A percentile compares a stretch with the other conserved stretches of the same genome.
These are phyloP conservation scores for Colletotrichum sojae DNA, from an alignment of 2,329 filamentous ascomycete species.

Conservation along the genomic window DNA sequence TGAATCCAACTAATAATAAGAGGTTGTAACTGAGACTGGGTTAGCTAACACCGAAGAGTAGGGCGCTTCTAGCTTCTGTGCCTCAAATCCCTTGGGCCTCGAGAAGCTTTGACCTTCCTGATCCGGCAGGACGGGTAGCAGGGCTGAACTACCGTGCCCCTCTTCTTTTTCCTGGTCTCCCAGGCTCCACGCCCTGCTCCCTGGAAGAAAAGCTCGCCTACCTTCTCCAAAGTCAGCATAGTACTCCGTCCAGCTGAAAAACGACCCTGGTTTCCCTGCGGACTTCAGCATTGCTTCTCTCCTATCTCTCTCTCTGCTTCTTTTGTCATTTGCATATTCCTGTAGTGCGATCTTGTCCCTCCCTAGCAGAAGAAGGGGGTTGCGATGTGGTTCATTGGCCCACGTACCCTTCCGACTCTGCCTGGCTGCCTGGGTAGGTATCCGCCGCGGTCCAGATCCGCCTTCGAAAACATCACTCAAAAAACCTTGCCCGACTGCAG, in stretches of 20 bases:
- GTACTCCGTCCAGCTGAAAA: background rate
- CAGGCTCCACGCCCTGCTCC: background rate
- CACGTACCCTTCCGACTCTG: background rate
- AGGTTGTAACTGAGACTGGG: too few species aligned
- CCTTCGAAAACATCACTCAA: background rate
- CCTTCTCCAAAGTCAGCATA: constrained; percentile 10
- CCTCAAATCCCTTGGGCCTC: background rate
- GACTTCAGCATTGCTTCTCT: background rate
- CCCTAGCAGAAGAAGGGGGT: background rate
- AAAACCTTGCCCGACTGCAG: background rate
- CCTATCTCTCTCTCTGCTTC: background rate
- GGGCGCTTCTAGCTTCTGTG: background rate
- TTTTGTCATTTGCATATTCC: background rate
- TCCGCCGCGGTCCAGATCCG: too few species aligned
- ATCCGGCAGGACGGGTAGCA: constrained; percentile 19
- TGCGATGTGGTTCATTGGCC: background rate
- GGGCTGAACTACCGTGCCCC: constrained; percentile 25
- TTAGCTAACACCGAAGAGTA: too few species aligned
- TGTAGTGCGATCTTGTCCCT: background rate
- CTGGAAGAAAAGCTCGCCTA: background rate
- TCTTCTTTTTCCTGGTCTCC: constrained; percentile 7
- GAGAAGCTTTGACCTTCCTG: constrained; percentile 26
- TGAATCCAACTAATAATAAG: too few species aligned
- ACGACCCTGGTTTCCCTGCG: background rate
- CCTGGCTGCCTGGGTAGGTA: background rate